These are phyloP conservation scores for Fusarium sp. DNA, from an alignment of 2,329 filamentous ascomycete species.

Conservation along the genomic window DNA sequence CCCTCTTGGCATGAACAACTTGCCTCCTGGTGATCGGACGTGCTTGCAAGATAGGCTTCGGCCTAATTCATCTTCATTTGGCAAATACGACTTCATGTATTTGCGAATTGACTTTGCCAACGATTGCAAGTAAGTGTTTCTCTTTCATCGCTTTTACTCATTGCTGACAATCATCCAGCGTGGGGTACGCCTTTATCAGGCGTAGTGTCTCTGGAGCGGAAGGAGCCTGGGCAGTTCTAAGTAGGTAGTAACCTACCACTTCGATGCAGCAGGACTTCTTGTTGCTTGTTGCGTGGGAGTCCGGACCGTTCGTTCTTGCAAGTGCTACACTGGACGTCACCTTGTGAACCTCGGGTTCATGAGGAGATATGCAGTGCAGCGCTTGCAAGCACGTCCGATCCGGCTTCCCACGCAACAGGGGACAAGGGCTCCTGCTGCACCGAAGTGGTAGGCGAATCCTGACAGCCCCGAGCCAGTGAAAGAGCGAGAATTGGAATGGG, in stretches of 20 bases:
- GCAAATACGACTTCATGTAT: slow-evolving; percentile 94
- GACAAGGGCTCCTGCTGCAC: not conserved
- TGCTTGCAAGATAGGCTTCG: not conserved
- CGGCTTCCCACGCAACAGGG: not conserved
- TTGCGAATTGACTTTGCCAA: slow-evolving; percentile 89
- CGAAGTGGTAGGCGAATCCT: not conserved
- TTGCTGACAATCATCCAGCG: slow-evolving; percentile 66
- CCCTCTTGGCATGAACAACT: too few species aligned
- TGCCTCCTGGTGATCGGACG: not conserved
- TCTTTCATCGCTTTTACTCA: not conserved
- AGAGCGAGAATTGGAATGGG: not conserved
- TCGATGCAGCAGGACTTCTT: not conserved
- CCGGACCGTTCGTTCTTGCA: slow-evolving; percentile 4
- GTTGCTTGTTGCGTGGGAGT: slow-evolving; percentile 11
- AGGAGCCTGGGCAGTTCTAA: too few species aligned
- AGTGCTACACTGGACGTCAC: slow-evolving; percentile 14
- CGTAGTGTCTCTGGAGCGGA: slow-evolving; percentile 49
- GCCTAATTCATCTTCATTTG: slow-evolving; percentile 71
- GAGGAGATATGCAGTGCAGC: not conserved
- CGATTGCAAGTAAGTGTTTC: slow-evolving; percentile 79
- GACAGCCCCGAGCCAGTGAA: too few species aligned
- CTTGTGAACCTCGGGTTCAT: slow-evolving; percentile 33
- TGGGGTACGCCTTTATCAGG: slow-evolving; percentile 96
- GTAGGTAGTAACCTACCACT: too few species aligned
- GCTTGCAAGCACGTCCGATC: slow-evolving; percentile 25